Percentiles rank a stretch among this genome's conserved stretches.
Evolutionary conservation across 306 rosid genomes (phyloP).

Genomic region (Astragalus membranaceus): DNA sequence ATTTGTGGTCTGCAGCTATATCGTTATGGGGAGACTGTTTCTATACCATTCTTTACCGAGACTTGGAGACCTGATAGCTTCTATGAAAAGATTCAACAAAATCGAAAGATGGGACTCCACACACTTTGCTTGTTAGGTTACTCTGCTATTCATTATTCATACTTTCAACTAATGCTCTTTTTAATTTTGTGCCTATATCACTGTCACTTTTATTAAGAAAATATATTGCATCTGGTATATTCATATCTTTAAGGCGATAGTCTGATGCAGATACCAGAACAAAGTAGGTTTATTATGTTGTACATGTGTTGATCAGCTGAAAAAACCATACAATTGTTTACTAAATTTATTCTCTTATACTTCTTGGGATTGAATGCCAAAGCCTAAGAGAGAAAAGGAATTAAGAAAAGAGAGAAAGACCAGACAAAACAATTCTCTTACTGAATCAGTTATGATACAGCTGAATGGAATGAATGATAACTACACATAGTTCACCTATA

Average conservation of each 20-base stretch:
- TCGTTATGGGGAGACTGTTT: slow-evolving; percentile 81
- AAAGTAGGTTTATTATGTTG: neutral
- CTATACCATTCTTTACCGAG: slow-evolving; percentile 71
- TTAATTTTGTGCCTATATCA: neutral
- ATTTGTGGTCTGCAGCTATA: slow-evolving; percentile 81
- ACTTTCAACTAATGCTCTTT: neutral
- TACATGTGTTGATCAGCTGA: neutral
- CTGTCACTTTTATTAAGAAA: neutral
- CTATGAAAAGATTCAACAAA: slow-evolving; percentile 72
- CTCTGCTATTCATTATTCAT: neutral
- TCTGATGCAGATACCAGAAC: neutral
- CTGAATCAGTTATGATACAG: no score
- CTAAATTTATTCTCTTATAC: neutral
- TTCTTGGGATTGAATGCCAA: neutral
- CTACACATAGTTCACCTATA: no score
- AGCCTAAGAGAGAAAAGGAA: neutral
- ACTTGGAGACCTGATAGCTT: slow-evolving; percentile 94
- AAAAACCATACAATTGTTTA: neutral
- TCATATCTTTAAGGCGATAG: neutral
- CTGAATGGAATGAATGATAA: no score
- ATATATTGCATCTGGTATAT: neutral
- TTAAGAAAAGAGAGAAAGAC: no score
- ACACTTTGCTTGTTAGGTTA: slow-evolving; percentile 65
- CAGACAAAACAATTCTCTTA: no score
- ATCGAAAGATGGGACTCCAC: slow-evolving; percentile 49